Evolutionary conservation across 169 alveolate species (phyloP), one percentile per base, ranked within the genome.

Genomic region (Plasmodium chabaudi): DNA sequence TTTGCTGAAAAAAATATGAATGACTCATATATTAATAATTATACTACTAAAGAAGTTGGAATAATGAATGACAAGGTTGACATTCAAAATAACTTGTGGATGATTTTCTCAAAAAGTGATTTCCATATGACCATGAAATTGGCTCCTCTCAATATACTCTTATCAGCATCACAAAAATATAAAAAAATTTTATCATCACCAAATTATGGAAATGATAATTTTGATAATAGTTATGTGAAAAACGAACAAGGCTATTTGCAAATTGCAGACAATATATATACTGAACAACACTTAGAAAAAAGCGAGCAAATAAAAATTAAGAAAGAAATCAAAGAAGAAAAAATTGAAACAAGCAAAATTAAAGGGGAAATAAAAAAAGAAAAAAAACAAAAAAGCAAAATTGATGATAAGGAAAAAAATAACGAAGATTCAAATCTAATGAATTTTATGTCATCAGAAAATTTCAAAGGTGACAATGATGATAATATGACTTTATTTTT

Each of bases 61-160:
- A 39, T 19, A 25, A 10, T n/a, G 9, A 63, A 46, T 7, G 13
- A 79, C 6, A 74, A 74, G 34, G 46, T 57, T 5, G 79, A 19
- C 10, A 19, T 19, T 59, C 57, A 67, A n/a, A 67, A 69, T 19
- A 79, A 79, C 46, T 10, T 79, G 10, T 74, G 88, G 88, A 74
- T n/a, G 10, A 19, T 74, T n/a, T 74, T 72, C 44, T 60, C 88
- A 21, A 60, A 64, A 9, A 67, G 55, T 15, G 88, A 74, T 47
- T 74, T 74, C 12, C 61, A 74, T 5, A 27, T 46, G 4, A 60
- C 56, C 13, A 61, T 15, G 21, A 64, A 61, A 25, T 39, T 74
- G 65, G 25, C 61, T 13, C 88, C 88, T 1, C 15, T 74, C 3
- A 74, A 74, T 53, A 55, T 74, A 17, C 61, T 74, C 47, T 74